These are phyloP conservation scores for Tetrapisispora nanseiensis DNA, from an alignment of 805 yeast genomes.

Conservation along the genomic window DNA sequence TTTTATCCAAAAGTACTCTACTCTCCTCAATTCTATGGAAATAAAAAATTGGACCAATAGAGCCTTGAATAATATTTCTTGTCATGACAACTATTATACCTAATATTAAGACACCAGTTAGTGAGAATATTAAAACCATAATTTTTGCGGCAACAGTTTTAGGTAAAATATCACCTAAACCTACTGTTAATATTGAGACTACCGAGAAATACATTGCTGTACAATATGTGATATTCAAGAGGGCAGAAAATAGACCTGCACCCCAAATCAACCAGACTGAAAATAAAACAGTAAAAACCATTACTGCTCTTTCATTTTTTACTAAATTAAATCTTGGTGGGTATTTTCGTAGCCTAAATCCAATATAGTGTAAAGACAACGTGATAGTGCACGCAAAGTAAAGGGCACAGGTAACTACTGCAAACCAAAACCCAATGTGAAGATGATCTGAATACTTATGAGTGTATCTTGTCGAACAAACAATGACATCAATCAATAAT, in stretches of 20 bases:
- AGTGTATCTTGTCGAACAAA: constrained; percentile 16
- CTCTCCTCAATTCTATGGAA: constrained; percentile 54
- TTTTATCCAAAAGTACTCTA: constrained; percentile 30
- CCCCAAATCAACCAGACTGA: constrained; percentile 69
- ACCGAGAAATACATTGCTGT: constrained; percentile 63
- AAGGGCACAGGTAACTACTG: constrained; percentile 51
- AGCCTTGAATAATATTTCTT: constrained; percentile 50
- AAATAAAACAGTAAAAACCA: constrained; percentile 57
- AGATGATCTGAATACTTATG: constrained; percentile 13
- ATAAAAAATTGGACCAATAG: constrained; percentile 51
- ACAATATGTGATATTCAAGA: constrained; percentile 45
- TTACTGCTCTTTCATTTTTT: constrained; percentile 58
- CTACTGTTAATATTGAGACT: constrained; percentile 69
- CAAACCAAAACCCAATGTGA: constrained; percentile 74
- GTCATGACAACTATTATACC: constrained; percentile 69
- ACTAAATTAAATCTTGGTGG: constrained; percentile 63
- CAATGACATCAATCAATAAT: constrained; percentile 35
- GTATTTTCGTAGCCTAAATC: constrained; percentile 49
- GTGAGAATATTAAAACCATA: constrained; percentile 50
- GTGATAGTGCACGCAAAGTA: constrained; percentile 50
- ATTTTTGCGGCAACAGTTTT: constrained; percentile 43
- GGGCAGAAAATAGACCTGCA: constrained; percentile 43
- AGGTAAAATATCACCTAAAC: constrained; percentile 69
- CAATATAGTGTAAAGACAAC: constrained; percentile 49
- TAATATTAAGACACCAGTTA: constrained; percentile 59